Evolutionary conservation across 176 grass and related monocot genomes (phyloP).

Genomic region (Cymbopogon citratus): DNA sequence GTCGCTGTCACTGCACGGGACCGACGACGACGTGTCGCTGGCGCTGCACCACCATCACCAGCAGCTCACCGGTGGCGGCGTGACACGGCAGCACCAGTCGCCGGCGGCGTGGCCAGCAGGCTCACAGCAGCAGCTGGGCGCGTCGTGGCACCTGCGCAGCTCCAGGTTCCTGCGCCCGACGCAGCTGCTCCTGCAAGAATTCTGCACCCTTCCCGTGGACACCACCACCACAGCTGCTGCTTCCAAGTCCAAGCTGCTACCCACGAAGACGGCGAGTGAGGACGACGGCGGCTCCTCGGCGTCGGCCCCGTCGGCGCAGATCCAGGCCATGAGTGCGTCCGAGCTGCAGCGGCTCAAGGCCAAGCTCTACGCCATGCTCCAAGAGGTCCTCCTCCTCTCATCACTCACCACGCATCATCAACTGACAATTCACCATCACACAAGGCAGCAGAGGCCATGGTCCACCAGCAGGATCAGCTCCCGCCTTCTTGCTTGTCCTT

Average conservation of each 20-base stretch:
- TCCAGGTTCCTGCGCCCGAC: slow-evolving; percentile 66
- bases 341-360: slow-evolving; percentile 72
- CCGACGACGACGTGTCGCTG: slow-evolving; percentile 16
- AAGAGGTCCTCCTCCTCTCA: slow-evolving; percentile 60
- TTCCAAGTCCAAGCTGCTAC: background rate
- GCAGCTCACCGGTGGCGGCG: background rate
- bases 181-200: slow-evolving; percentile 69
- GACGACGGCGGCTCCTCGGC: slow-evolving; percentile 29
- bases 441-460: background rate
- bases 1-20: slow-evolving; percentile 40
- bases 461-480: background rate
- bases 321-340: slow-evolving; percentile 50
- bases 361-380: slow-evolving; percentile 68
- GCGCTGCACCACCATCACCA: slow-evolving; percentile 19
- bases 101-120: background rate
- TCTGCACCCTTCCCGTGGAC: slow-evolving; percentile 46
- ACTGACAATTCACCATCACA: background rate
- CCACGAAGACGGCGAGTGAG: background rate
- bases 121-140: background rate
- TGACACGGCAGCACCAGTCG: background rate
- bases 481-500: slow-evolving; percentile 4
- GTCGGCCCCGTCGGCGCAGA: slow-evolving; percentile 26
- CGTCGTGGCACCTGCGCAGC: slow-evolving; percentile 30
- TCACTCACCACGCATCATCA: background rate
- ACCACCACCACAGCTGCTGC: background rate